These are phyloP conservation scores for Beauveria caledonica DNA, from an alignment of 2,329 filamentous ascomycete genomes.

Conservation along the genomic window DNA sequence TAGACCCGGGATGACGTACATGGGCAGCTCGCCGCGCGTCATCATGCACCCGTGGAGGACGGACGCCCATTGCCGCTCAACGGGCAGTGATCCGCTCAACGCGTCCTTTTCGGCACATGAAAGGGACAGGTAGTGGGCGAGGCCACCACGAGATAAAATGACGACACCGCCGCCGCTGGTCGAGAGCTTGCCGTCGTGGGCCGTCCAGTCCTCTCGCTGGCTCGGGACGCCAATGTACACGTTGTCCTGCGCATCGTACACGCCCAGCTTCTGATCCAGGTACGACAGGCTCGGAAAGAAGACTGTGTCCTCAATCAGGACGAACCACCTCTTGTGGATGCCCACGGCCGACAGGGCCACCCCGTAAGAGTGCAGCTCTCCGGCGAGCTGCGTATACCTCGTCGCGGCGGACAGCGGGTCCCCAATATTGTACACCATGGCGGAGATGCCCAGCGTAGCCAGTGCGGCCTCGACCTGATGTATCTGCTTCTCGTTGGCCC, in stretches of 20 bases:
- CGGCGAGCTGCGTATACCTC: constrained; percentile 31
- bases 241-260: constrained; percentile 24
- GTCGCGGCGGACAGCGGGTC: constrained; percentile 24
- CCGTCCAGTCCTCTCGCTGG: constrained; percentile 34
- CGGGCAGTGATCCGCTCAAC: constrained; percentile 15
- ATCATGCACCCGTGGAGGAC: constrained; percentile 33
- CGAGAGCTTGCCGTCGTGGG: constrained; percentile 26
- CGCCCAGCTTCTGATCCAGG: constrained; percentile 30
- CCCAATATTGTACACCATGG: constrained; percentile 25
- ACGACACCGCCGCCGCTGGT: constrained; percentile 39
- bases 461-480: constrained; percentile 24
- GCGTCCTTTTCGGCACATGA: constrained; percentile 26
- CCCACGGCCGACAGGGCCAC: constrained; percentile 27
- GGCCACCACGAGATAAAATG: constrained; percentile 30
- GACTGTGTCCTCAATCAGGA: constrained; percentile 37
- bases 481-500: constrained; percentile 26
- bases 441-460: constrained; percentile 30
- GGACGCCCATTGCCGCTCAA: constrained; percentile 31
- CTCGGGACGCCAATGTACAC: constrained; percentile 37
- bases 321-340: constrained; percentile 32
- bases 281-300: constrained; percentile 36
- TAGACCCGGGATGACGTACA: constrained; percentile 36
- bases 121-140: constrained; percentile 26
- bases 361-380: constrained; percentile 25
- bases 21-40: constrained; percentile 24